Conservation (phyloP, 2,329 filamentous ascomycete genomes). For the Aureobasidium sp. region DNA sequence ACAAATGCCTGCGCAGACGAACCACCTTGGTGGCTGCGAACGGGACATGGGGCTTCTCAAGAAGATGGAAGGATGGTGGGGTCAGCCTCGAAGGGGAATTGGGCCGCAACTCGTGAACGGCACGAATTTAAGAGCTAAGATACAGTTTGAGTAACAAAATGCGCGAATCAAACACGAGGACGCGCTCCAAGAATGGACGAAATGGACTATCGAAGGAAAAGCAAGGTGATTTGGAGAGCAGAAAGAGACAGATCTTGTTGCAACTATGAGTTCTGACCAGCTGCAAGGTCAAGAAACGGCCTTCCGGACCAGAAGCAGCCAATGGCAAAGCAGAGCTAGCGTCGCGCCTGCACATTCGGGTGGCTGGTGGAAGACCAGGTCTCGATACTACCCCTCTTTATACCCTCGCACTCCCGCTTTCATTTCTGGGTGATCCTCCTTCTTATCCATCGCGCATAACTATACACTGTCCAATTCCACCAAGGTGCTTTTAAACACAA, state of each 20-base stretch:
- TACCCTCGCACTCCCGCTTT: conserved; percentile 8
- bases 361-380: not conserved
- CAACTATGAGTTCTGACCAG: not conserved
- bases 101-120: not conserved
- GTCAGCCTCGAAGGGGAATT: not conserved
- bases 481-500: conserved; percentile 7
- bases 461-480: conserved; percentile 11
- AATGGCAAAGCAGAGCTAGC: not conserved
- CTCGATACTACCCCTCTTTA: conserved; percentile 8
- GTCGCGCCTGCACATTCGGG: not conserved
- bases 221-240: not conserved
- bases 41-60: not conserved
- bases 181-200: not conserved
- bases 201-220: not conserved
- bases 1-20: not conserved
- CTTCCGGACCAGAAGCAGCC: not conserved
- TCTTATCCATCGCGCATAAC: conserved; percentile 13
- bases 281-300: not conserved
- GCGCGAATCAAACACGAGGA: conserved; percentile 12
- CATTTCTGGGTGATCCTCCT: conserved; percentile 7
- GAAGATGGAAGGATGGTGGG: not conserved
- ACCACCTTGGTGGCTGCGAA: not conserved
- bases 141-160: conserved; percentile 3
- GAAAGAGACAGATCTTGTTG: not conserved
- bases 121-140: not conserved